phyloP scores from a whole-genome alignment of 768 basidiomycete species.

The Agrocybe praecox region DNA sequence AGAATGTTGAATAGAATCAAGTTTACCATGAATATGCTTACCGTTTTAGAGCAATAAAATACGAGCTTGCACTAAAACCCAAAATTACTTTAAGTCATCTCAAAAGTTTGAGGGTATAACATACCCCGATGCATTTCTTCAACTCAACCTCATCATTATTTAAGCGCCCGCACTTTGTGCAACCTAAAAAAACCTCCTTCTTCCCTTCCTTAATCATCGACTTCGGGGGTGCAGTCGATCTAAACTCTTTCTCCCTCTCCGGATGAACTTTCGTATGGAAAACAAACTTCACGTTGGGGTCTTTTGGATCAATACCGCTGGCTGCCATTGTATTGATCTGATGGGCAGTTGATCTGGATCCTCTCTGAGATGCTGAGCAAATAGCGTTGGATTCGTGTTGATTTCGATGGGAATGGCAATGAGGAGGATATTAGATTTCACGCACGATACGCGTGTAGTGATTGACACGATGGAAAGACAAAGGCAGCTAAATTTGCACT shows the following conservation, averaged over 20 bases:
- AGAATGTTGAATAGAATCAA: no score
- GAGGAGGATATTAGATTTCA: no score
- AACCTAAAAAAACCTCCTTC: slow-evolving; percentile 12
- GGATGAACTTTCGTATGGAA: slow-evolving; percentile 13
- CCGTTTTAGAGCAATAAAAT: slow-evolving; percentile 16
- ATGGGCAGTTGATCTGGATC: no score
- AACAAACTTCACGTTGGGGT: neutral
- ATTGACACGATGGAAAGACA: no score
- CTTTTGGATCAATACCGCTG: no score
- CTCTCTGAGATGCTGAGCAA: no score
- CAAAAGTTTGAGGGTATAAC: neutral
- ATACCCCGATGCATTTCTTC: slow-evolving; percentile 11
- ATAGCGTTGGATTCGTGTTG: no score
- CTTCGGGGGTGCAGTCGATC: slow-evolving; percentile 13
- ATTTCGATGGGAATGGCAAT: no score
- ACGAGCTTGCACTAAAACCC: slow-evolving; percentile 12
- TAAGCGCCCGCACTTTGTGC: slow-evolving; percentile 15
- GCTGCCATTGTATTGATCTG: no score
- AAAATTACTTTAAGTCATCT: neutral
- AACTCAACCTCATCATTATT: slow-evolving; percentile 5
- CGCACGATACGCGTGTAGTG: no score
- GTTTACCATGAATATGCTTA: neutral
- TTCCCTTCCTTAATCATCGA: slow-evolving; percentile 14
- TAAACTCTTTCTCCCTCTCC: slow-evolving; percentile 12
- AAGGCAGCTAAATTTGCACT: no score